Evolutionary conservation across 345 rosid genomes (phyloP), one percentile per base, ranked within the genome.

Genomic region (Gossypium australe): DNA sequence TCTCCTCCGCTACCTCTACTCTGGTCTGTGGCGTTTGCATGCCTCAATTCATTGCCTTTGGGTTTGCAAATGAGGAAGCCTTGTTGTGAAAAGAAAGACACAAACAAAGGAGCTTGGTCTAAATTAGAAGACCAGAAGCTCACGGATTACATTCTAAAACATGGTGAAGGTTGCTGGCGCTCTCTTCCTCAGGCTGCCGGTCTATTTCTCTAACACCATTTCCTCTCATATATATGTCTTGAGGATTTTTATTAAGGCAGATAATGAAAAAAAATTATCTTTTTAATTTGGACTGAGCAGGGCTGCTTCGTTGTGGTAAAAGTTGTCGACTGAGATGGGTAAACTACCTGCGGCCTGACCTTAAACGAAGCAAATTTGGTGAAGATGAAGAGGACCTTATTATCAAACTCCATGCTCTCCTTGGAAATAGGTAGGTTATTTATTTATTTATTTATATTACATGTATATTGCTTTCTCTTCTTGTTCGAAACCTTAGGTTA

Each of bases 71-170:
- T 72, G 67, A 72, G 75, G 8, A 57, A 72, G 29, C 91, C 91
- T 20, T 86, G 91, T 51, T 86, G 89, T 55, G 89, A 88, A 71
- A 88, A 84, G 75, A 85, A 84, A 17, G 87, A 86, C 70, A 88
- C 84, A 7, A 84, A 83, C 84, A 88, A 84, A 73, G 89, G 91
- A 27, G 88, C 91, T 9, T 88, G 89, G 91, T 82, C 89, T 22
- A 84, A 83, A 69, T 85, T 85, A 43, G 89, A 88, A 80, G 91
- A 88, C 70, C 81, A 81, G n/a, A 84, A 81, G 43, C 91, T 88
- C 24, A 63, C 79, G 41, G 73, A 59, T 68, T 76, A 84, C 70
- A 83, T 88, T 80, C 79, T 76, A 43, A 48, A 75, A 52, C 91
- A 88, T 48, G 89, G 88, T 2, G 84, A 83, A 76, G 87, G 89